Evolutionary conservation across 148 eudicot genomes (phyloP), one percentile per base, ranked within the genome.

Genomic region (Rhododendron ferrugineum): DNA sequence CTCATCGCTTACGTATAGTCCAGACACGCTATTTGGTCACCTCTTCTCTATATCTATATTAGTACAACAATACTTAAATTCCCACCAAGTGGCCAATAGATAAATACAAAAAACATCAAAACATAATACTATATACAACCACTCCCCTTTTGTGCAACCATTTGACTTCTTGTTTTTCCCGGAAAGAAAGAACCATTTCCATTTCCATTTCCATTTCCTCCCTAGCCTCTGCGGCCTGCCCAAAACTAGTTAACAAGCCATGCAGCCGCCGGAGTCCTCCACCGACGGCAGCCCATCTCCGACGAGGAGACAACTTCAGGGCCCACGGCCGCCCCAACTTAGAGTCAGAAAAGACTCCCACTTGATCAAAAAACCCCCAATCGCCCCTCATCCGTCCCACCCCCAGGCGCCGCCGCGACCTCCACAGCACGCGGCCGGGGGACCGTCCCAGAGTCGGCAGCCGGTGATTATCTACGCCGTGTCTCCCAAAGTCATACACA

Each of bases 391-490:
- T 40, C 83, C 86, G 2, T 42, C 47, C 42, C 52, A 32, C 50
- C 83, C 54, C 11, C 56, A 81, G 2, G 74, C 85, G 16, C 87
- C 84, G 20, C 87, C 44, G 3, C 49, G 68, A 11, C 87, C 72
- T 8, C 90, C 83, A 28, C 80, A 76, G 15, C 86, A 78, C 30
- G 3, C 42, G 84, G 32, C 77, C 42, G 78, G 44, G 0, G 26
- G 56, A 23, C 14, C 86, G 60, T 23, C 34, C 62, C 56, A 87
- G 70, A 64, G 77, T 34, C 90, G 83, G 3, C 92, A 95, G 74
- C 92, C 98, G 22, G 89, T 95, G 6, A 92, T 95, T 5, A 95
- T 95, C 87, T 95, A 93, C 93, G 90, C 91, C 9, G 93, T 94
- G 36, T 94, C 98, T 0, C 98, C 98, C 0, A 95, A 92, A 87